A percentile compares a stretch with the other conserved stretches of the same genome.
Conservation (phyloP, 2,329 filamentous ascomycete species). For the Fusarium lyarnte region DNA sequence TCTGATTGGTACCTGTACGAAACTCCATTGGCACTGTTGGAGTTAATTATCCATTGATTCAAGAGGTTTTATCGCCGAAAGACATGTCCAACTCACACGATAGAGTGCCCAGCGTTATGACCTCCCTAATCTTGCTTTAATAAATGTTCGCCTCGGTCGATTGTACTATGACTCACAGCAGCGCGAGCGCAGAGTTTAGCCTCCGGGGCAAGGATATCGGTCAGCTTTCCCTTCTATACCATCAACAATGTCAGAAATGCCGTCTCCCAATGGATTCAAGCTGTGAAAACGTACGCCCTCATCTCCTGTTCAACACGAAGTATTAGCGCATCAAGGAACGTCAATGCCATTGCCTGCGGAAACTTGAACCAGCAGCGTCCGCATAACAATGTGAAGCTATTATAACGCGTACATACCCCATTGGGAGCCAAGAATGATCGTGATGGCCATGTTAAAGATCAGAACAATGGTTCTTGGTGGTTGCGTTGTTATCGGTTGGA, state of each 20-base stretch:
- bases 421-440: constrained; percentile 50
- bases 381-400: constrained; percentile 15
- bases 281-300: neutral
- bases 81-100: neutral
- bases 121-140: neutral
- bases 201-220: neutral
- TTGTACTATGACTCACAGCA: constrained; percentile 1
- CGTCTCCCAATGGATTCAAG: fast-evolving
- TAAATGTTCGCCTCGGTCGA: neutral
- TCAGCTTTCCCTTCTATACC: neutral
- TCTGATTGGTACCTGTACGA: constrained; percentile 40
- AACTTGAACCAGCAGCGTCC: constrained; percentile 29
- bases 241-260: neutral
- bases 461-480: neutral
- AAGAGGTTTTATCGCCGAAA: neutral
- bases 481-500: neutral
- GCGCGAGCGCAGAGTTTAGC: neutral
- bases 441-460: constrained; percentile 6
- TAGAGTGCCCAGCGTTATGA: neutral
- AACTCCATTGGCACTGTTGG: constrained; percentile 45
- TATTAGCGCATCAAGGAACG: neutral
- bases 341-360: neutral
- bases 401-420: constrained; percentile 47
- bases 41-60: constrained; percentile 5
- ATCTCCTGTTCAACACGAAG: neutral